Evolutionary conservation across 2,329 filamentous ascomycete species (phyloP).

Genomic region (Nothophaeocryptopus gaeumannii): DNA sequence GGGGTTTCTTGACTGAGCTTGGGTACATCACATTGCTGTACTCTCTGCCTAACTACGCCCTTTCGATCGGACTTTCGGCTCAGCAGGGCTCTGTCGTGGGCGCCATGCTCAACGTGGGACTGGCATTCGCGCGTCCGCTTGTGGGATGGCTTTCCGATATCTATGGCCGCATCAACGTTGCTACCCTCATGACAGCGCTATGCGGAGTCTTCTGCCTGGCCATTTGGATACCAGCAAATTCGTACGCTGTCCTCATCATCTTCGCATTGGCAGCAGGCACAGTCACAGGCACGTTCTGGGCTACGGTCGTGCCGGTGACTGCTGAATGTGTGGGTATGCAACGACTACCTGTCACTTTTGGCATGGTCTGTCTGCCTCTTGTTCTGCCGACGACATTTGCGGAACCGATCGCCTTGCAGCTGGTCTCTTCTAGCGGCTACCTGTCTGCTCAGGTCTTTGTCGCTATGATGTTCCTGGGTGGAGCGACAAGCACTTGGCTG

Average conservation of each 20-base stretch:
- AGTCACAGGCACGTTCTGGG: conserved; percentile 28
- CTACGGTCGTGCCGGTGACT: conserved; percentile 26
- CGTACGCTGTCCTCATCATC: conserved; percentile 22
- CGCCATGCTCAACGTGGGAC: conserved; percentile 27
- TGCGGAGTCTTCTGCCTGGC: conserved; percentile 26
- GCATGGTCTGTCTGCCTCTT: conserved; percentile 27
- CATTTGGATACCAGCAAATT: conserved; percentile 26
- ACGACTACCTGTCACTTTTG: conserved; percentile 25
- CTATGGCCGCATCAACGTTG: conserved; percentile 28
- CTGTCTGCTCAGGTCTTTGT: conserved; percentile 57
- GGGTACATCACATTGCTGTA: conserved; percentile 27
- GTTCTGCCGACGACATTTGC: conserved; percentile 29
- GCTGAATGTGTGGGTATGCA: conserved; percentile 30
- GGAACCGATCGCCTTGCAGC: conserved; percentile 27
- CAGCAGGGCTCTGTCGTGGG: conserved; percentile 26
- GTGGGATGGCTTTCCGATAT: conserved; percentile 25
- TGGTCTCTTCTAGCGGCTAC: conserved; percentile 39
- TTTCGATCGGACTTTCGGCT: conserved; percentile 22
- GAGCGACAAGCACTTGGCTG: conserved; percentile 51
- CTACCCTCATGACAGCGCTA: conserved; percentile 23
- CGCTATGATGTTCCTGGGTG: conserved; percentile 57
- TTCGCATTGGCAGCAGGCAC: conserved; percentile 24
- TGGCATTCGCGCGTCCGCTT: conserved; percentile 26
- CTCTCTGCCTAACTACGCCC: conserved; percentile 27
- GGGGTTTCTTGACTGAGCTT: conserved; percentile 27